phyloP scores from a whole-genome alignment of 2,329 filamentous ascomycete genomes.

The Aspergillus pseudonomiae region DNA sequence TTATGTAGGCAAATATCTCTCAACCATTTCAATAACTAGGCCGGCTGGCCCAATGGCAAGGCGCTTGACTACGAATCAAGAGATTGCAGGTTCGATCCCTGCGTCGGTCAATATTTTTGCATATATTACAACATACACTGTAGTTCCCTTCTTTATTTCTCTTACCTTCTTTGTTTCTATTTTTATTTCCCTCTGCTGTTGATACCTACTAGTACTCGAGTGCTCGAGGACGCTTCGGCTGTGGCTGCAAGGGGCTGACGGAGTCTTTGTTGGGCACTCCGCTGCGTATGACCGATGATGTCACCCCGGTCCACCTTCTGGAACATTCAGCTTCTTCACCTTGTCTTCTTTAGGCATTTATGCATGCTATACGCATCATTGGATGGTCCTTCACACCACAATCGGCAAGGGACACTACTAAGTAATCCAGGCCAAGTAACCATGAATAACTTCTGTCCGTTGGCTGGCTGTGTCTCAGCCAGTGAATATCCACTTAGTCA shows the following conservation, averaged over 20 bases:
- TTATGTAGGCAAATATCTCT: neutral
- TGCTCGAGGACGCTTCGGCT: neutral
- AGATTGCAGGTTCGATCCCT: conserved; percentile 52
- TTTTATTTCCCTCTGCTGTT: neutral
- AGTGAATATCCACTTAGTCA: neutral
- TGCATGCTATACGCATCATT: neutral
- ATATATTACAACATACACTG: too few species aligned
- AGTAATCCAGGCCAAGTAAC: neutral
- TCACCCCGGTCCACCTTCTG: neutral
- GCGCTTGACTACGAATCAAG: conserved; percentile 37
- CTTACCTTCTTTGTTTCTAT: neutral
- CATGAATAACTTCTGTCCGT: neutral
- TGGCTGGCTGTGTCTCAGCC: neutral
- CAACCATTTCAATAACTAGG: conserved; percentile 35
- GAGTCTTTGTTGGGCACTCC: neutral
- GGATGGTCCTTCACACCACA: neutral
- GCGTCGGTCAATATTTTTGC: conserved; percentile 36
- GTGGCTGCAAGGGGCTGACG: neutral
- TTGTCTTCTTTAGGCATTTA: neutral
- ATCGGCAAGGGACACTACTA: neutral
- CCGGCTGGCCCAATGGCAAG: conserved; percentile 25
- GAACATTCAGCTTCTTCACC: neutral
- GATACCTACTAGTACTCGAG: neutral
- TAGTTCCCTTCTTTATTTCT: neutral
- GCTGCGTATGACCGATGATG: neutral